phyloP scores from a whole-genome alignment of 352 stramenopile genomes.

The Phytophthora macrochlamydospora region DNA sequence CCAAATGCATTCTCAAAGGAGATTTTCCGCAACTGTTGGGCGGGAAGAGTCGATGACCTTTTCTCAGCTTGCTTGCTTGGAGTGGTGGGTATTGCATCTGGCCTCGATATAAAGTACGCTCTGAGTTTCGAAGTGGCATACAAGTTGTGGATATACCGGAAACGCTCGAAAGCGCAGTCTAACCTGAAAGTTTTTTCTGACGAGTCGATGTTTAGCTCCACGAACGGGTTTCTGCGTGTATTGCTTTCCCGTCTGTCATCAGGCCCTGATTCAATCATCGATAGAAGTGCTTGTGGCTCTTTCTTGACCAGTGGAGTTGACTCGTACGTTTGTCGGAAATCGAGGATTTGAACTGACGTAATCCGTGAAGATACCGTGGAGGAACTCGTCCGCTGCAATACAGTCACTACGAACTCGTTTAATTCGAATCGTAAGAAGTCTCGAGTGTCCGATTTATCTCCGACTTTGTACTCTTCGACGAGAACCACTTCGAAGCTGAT shows the following conservation, averaged over 20 bases:
- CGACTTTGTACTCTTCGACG: slow-evolving; percentile 33
- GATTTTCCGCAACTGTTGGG: slow-evolving; percentile 23
- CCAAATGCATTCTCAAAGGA: slow-evolving; percentile 24
- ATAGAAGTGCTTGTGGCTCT: slow-evolving; percentile 32
- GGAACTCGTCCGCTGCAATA: slow-evolving; percentile 61
- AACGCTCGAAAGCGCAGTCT: slow-evolving; percentile 60
- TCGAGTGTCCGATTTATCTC: slow-evolving; percentile 40
- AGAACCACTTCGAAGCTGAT: slow-evolving; percentile 57
- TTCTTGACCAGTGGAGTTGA: slow-evolving; percentile 17
- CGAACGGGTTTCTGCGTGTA: slow-evolving; percentile 31
- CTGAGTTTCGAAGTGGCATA: slow-evolving; percentile 67
- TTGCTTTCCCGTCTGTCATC: slow-evolving; percentile 8
- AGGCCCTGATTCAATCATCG: slow-evolving; percentile 21
- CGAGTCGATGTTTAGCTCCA: slow-evolving; percentile 64
- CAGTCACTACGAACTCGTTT: slow-evolving; percentile 62
- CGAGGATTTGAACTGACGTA: slow-evolving; percentile 63
- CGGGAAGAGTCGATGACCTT: slow-evolving; percentile 7
- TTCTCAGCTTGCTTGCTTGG: slow-evolving; percentile 20
- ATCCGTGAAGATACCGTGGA: slow-evolving; percentile 66
- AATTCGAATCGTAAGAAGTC: slow-evolving; percentile 79
- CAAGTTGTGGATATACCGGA: slow-evolving; percentile 77
- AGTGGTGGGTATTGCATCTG: slow-evolving; percentile 2
- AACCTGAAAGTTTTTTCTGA: slow-evolving; percentile 62
- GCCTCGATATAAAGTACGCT: slow-evolving; percentile 53
- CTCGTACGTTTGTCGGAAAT: slow-evolving; percentile 59